Conservation (phyloP, 2,329 filamentous ascomycete genomes). For the Aspergillus bombycis region DNA sequence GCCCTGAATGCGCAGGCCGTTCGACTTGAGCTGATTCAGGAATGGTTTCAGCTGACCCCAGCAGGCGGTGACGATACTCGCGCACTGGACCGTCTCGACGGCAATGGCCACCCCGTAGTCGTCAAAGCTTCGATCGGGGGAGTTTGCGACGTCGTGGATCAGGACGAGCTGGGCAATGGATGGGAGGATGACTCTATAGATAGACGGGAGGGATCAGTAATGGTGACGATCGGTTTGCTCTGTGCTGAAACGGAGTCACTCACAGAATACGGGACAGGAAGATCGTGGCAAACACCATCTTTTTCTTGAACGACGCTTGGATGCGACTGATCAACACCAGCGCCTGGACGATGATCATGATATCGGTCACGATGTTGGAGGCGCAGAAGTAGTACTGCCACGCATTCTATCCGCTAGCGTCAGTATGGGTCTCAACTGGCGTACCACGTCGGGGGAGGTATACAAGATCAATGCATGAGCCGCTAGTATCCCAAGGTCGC, state of each 20-base stretch:
- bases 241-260: slow-evolving; percentile 2
- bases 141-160: slow-evolving; percentile 11
- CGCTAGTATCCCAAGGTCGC: slow-evolving; percentile 24
- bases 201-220: not conserved
- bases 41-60: slow-evolving; percentile 27
- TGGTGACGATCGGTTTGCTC: too few species aligned
- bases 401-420: slow-evolving; percentile 1
- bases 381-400: slow-evolving; percentile 24
- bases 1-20: slow-evolving; percentile 21
- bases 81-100: slow-evolving; percentile 23
- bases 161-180: slow-evolving; percentile 20
- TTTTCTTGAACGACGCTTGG: slow-evolving; percentile 23
- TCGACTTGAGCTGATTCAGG: slow-evolving; percentile 25
- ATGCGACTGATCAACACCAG: slow-evolving; percentile 24
- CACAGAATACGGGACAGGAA: slow-evolving; percentile 27
- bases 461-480: slow-evolving; percentile 25
- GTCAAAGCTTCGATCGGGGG: slow-evolving; percentile 21
- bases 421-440: too few species aligned
- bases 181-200: slow-evolving; percentile 18
- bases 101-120: slow-evolving; percentile 25
- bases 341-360: slow-evolving; percentile 25
- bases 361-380: slow-evolving; percentile 28
- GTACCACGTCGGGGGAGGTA: not conserved
- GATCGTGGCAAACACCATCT: slow-evolving; percentile 23
- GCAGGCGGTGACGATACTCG: slow-evolving; percentile 30